phyloP scores from a whole-genome alignment of 371 early-diverging fungal genomes.

The Basidiobolus meristosporus region DNA sequence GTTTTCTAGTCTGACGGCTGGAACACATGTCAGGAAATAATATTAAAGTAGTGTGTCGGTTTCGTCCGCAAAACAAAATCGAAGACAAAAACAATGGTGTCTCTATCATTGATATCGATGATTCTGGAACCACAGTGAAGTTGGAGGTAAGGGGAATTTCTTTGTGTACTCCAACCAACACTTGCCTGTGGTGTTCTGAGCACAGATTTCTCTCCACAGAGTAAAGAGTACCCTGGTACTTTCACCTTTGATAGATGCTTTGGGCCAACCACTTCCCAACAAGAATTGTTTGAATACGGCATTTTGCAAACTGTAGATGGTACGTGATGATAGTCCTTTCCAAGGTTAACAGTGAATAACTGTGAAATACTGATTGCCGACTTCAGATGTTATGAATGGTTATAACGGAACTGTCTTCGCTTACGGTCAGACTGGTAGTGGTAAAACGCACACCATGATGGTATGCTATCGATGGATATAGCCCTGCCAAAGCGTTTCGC shows the following conservation, averaged over 20 bases:
- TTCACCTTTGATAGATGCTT: constrained; percentile 86
- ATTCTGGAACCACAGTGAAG: constrained; percentile 23
- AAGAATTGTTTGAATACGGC: constrained; percentile 73
- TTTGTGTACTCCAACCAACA: no score
- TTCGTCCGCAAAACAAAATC: constrained; percentile 84
- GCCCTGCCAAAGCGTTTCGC: not conserved
- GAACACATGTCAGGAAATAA: constrained; percentile 33
- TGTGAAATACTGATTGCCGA: not conserved
- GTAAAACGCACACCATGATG: constrained; percentile 99
- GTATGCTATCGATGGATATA: constrained; percentile 13
- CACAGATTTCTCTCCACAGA: not conserved
- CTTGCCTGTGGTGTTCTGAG: no score
- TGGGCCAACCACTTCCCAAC: constrained; percentile 60
- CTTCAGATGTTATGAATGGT: constrained; percentile 46
- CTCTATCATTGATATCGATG: constrained; percentile 60
- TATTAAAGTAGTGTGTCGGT: constrained; percentile 92
- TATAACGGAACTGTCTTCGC: constrained; percentile 98
- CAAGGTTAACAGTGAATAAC: no score
- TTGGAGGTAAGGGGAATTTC: constrained; percentile 1
- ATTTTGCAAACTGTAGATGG: constrained; percentile 83
- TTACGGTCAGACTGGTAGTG: constrained; percentile 95
- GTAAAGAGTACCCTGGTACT: constrained; percentile 51
- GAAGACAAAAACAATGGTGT: constrained; percentile 82
- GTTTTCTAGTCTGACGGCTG: no score
- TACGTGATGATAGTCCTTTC: constrained; percentile 10